Evolutionary conservation across 768 basidiomycete genomes (phyloP).

Genomic region (Ramaria sp.): DNA sequence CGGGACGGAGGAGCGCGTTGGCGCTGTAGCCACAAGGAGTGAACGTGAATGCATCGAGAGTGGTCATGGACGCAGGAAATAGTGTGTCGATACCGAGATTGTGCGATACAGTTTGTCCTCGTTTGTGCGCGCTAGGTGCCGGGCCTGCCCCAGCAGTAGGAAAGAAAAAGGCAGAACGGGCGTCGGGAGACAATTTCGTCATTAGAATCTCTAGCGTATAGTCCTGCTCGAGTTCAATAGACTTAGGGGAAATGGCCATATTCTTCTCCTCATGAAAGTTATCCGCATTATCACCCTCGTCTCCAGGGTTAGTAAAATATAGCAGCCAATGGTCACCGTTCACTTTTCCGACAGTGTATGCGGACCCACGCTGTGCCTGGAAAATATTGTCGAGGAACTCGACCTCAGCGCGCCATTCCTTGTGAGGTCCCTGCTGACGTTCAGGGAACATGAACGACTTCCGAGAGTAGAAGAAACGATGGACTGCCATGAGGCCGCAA

Average conservation of each 20-base stretch:
- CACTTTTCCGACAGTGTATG: constrained; percentile 94
- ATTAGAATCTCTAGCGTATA: constrained; percentile 98
- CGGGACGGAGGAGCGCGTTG: constrained; percentile 64
- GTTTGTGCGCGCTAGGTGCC: constrained; percentile 34
- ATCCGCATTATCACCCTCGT: constrained; percentile 11
- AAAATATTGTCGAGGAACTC: constrained; percentile 87
- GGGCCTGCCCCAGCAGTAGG: constrained; percentile 19
- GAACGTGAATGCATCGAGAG: constrained; percentile 88
- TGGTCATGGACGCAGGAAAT: constrained; percentile 70
- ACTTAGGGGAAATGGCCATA: constrained; percentile 13
- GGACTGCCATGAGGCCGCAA: constrained; percentile 57
- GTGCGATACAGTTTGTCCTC: constrained; percentile 51
- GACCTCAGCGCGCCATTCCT: constrained; percentile 90
- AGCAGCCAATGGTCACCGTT: constrained; percentile 99
- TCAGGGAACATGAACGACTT: constrained; percentile 99
- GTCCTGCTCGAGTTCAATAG: constrained; percentile 38
- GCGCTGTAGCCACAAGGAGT: constrained; percentile 93
- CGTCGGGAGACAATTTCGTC: constrained; percentile 72
- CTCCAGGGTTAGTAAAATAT: constrained; percentile 68
- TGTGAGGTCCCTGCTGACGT: constrained; percentile 83
- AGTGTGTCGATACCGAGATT: constrained; percentile 71
- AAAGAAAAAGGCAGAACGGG: constrained; percentile 71
- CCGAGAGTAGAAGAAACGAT: constrained; percentile 94
- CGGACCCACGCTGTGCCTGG: constrained; percentile 54
- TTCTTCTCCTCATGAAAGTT: constrained; percentile 10